Evolutionary conservation across 139 green algal species (phyloP), one percentile per base, ranked within the genome.

Genomic region (Asterochloris sp.): DNA sequence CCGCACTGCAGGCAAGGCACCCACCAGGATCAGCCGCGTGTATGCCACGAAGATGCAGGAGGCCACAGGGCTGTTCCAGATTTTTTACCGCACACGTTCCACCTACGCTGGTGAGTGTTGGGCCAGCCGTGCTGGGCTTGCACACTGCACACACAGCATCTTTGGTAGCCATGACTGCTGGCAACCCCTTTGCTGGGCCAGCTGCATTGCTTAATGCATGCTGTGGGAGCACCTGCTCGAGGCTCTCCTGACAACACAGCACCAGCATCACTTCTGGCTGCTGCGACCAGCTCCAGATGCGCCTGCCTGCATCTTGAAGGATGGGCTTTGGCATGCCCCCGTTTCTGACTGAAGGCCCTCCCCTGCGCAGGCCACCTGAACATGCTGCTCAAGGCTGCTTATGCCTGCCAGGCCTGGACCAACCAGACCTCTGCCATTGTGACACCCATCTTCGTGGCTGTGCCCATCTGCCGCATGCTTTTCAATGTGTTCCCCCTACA

Each of bases 401-500:
- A 80, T 24, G n/a, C 63, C 29, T 38, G 73, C 14, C 62, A 77
- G 28, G 81, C 81, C 28, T 80, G 73, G 81, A 77, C 26, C 23
- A 73, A 73, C 24, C 69, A 78, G 47, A 54, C 62, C 14, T n/a
- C 62, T 21, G 79, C 79, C 11, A 24, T 73, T 2, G 21, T 75
- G 47, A 29, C 73, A 23, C 77, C 77, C 12, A 27, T 82, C 26
- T 85, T 76, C n/a, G 17, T 82, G 38, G 60, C 60, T 13, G 74
- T 85, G 14, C 82, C 82, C 23, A 26, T 82, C 38, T 79, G 82
- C 76, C 82, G 73, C 13, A 74, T 85, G 54, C 27, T 82, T 17
- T 85, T 82, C 60, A 62, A 71, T 26, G 68, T 85, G 14, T 85
- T 82, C 60, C 82, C 82, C 26, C 74, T 82, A 19, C 66, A 66